Evolutionary conservation across 345 rosid genomes (phyloP).

Genomic region (Salix brachista): DNA sequence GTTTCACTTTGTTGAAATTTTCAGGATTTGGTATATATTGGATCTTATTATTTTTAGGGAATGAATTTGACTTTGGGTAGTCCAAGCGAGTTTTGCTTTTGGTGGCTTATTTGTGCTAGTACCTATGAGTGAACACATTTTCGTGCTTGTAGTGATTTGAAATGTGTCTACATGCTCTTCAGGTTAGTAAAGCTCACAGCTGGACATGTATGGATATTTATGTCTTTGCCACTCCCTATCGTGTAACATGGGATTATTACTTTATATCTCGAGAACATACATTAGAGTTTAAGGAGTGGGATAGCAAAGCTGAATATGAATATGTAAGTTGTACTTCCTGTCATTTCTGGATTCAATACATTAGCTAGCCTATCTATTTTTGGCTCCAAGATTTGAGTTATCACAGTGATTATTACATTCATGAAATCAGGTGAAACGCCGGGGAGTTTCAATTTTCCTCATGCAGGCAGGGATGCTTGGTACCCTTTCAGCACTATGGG

Average conservation of each 20-base stretch:
- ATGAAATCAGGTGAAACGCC: slow-evolving; percentile 64
- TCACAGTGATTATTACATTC: background rate
- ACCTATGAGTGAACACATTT: background rate
- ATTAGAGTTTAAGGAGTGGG: slow-evolving; percentile 75
- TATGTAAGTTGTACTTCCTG: slow-evolving; percentile 48
- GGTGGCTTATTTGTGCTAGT: background rate
- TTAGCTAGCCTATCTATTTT: slow-evolving; percentile 4
- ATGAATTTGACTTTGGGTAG: background rate
- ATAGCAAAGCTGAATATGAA: slow-evolving; percentile 77
- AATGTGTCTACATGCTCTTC: slow-evolving; percentile 18
- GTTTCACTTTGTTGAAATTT: slow-evolving; percentile 10
- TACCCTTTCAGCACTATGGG: slow-evolving; percentile 90
- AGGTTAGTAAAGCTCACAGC: slow-evolving; percentile 82
- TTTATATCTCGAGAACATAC: slow-evolving; percentile 79
- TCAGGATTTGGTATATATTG: background rate
- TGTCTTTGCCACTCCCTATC: slow-evolving; percentile 91
- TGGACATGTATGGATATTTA: slow-evolving; percentile 98
- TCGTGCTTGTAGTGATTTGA: slow-evolving; percentile 12
- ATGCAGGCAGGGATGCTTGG: slow-evolving; percentile 99
- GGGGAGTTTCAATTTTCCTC: slow-evolving; percentile 88
- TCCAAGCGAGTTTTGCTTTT: background rate
- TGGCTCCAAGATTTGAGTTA: background rate
- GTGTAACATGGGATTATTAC: slow-evolving; percentile 95
- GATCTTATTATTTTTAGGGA: background rate
- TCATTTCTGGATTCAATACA: background rate